phyloP scores from a whole-genome alignment of 208 protist genomes.

The Leishmania arabica region DNA sequence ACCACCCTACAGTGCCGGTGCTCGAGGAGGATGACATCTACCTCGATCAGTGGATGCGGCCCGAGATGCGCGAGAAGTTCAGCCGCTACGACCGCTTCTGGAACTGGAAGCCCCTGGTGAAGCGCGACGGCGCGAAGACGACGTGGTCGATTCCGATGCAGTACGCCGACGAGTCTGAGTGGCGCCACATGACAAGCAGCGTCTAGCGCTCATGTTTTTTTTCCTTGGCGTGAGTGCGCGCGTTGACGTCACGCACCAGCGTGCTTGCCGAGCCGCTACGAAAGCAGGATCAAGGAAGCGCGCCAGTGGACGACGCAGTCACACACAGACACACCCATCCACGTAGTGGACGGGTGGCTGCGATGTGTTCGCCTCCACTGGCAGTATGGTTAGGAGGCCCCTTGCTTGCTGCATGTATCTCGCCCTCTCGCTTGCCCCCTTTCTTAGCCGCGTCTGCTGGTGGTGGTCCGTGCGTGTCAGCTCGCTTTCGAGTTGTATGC shows the following conservation, averaged over 20 bases:
- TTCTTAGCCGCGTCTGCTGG: too few relatives aligned
- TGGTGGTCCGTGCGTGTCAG: background rate
- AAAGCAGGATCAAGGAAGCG: background rate
- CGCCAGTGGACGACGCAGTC: background rate
- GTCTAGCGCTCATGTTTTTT: conserved; percentile 27
- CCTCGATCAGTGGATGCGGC: conserved; percentile 89
- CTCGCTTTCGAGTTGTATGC: background rate
- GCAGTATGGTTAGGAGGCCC: too few relatives aligned
- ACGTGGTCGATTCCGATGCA: conserved; percentile 79
- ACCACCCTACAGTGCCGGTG: conserved; percentile 73
- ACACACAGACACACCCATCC: background rate
- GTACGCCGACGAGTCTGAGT: conserved; percentile 83
- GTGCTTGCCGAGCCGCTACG: background rate
- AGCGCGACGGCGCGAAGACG: conserved; percentile 79
- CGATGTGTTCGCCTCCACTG: too few relatives aligned
- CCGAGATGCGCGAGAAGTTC: conserved; percentile 85
- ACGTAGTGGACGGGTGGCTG: background rate
- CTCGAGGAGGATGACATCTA: conserved; percentile 91
- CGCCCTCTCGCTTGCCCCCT: background rate
- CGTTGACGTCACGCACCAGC: background rate
- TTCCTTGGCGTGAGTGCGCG: background rate
- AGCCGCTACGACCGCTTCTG: conserved; percentile 82
- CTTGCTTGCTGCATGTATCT: too few relatives aligned
- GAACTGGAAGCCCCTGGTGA: conserved; percentile 91
- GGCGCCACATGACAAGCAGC: conserved; percentile 89